Percentiles rank a stretch among this genome's conserved stretches.
Conservation (phyloP, 805 yeast species). For the Ogataea parapolymorpha region DNA sequence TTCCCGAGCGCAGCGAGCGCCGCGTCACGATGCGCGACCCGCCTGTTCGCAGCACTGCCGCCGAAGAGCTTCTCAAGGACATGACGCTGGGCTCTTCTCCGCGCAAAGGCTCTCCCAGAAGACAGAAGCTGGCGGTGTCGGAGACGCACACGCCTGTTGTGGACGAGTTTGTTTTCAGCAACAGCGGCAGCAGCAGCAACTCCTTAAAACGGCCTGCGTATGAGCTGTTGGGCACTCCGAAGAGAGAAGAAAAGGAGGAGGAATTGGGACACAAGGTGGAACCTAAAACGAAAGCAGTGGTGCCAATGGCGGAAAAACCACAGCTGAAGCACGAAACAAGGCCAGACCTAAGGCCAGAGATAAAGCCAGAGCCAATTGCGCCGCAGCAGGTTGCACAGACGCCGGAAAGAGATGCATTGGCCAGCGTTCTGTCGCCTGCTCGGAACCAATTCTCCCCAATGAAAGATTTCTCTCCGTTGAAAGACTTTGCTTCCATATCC, state of each 20-base stretch:
- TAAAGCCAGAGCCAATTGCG: background rate
- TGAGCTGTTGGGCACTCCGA: slow-evolving; percentile 11
- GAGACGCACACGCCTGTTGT: slow-evolving; percentile 19
- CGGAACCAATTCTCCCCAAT: slow-evolving; percentile 10
- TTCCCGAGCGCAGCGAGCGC: slow-evolving; percentile 30
- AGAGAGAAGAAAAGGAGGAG: slow-evolving; percentile 3
- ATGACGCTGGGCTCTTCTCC: slow-evolving; percentile 33
- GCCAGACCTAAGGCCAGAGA: background rate
- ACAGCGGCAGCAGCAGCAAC: slow-evolving; percentile 2
- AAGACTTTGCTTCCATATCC: slow-evolving; percentile 5
- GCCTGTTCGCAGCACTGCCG: slow-evolving; percentile 3
- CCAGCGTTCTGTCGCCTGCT: slow-evolving; percentile 1
- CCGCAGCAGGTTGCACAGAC: background rate
- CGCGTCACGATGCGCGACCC: slow-evolving; percentile 16
- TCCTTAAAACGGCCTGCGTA: slow-evolving; percentile 12
- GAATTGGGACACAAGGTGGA: background rate
- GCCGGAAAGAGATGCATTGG: background rate
- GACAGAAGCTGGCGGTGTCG: slow-evolving; percentile 11
- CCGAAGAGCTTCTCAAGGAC: slow-evolving; percentile 12
- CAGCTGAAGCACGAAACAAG: background rate
- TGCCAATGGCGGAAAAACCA: background rate
- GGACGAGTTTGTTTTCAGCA: slow-evolving; percentile 27
- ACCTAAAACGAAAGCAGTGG: background rate
- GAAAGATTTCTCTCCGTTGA: slow-evolving; percentile 7
- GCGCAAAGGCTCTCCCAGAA: slow-evolving; percentile 27